A percentile compares a stretch with the other conserved stretches of the same genome.
These are phyloP conservation scores for Neospora caninum DNA, from an alignment of 169 alveolate genomes.

Conservation along the genomic window DNA sequence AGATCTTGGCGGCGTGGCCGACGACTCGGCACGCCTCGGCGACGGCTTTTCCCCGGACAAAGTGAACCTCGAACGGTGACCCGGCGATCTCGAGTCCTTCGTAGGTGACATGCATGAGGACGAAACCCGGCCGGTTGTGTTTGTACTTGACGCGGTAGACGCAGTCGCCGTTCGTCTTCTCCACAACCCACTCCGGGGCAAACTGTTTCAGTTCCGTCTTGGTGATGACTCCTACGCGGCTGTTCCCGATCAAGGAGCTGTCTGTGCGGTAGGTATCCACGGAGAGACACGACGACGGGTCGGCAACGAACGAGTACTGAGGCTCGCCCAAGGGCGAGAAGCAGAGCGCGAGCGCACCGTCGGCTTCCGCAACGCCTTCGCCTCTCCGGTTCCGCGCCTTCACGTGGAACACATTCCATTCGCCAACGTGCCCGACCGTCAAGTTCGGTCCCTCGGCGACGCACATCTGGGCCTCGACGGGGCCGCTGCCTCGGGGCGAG, in stretches of 20 bases:
- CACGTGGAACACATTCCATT: slow-evolving; percentile 24
- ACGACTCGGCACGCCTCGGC: slow-evolving; percentile 70
- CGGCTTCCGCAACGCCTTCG: background rate
- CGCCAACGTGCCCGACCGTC: slow-evolving; percentile 45
- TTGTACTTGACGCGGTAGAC: slow-evolving; percentile 21
- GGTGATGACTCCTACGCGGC: slow-evolving; percentile 25
- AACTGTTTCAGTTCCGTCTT: slow-evolving; percentile 18
- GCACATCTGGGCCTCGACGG: slow-evolving; percentile 47
- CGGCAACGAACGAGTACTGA: background rate
- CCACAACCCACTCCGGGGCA: slow-evolving; percentile 25
- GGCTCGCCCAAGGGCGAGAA: slow-evolving; percentile 36
- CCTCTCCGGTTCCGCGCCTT: background rate
- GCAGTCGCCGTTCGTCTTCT: background rate
- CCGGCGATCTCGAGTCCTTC: slow-evolving; percentile 78
- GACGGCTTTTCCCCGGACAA: slow-evolving; percentile 67
- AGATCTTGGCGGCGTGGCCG: slow-evolving; percentile 69
- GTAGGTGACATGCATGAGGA: slow-evolving; percentile 66
- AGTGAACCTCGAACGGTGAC: slow-evolving; percentile 72
- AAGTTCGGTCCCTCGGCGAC: slow-evolving; percentile 64
- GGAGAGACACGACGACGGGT: background rate
- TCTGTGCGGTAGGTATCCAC: slow-evolving; percentile 7
- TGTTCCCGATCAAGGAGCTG: background rate
- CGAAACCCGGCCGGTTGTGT: slow-evolving; percentile 66
- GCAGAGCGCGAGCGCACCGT: background rate
- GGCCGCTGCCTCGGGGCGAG: slow-evolving; percentile 63